Evolutionary conservation across 192 early-diverging fungal species (phyloP).

Genomic region (Coemansia sp.): DNA sequence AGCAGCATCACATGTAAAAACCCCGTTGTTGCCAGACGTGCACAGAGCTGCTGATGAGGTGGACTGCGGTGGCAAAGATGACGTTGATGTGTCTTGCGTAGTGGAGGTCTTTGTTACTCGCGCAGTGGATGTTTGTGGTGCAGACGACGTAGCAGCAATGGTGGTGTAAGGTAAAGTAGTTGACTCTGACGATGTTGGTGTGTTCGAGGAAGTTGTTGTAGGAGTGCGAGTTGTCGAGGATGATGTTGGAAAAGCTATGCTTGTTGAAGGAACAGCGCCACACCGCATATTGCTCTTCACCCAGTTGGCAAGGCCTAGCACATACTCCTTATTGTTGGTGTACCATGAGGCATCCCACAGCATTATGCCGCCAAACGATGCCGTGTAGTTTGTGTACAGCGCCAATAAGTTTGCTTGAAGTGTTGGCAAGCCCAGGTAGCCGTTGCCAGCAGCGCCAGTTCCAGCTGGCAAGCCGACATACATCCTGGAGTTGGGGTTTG

Average conservation of each 20-base stretch:
- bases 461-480: constrained; percentile 65
- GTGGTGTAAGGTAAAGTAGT: neutral
- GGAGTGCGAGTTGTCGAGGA: neutral
- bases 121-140: neutral
- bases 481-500: constrained; percentile 60
- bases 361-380: constrained; percentile 68
- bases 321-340: constrained; percentile 51
- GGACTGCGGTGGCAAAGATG: neutral
- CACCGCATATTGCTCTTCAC: constrained; percentile 41
- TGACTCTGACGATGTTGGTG: neutral
- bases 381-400: constrained; percentile 51
- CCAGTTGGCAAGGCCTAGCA: constrained; percentile 31
- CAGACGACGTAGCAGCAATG: neutral
- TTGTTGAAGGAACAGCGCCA: neutral
- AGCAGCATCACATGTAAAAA: neutral
- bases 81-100: neutral
- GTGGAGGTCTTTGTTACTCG: neutral
- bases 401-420: constrained; percentile 45
- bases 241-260: constrained; percentile 8
- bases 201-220: neutral
- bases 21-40: neutral
- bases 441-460: constrained; percentile 55
- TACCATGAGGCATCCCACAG: constrained; percentile 73
- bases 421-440: constrained; percentile 54
- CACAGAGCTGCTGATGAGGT: neutral